Evolutionary conservation across 2,329 filamentous ascomycete genomes (phyloP), one percentile per base, ranked within the genome.

Genomic region (Aspergillus fructus): DNA sequence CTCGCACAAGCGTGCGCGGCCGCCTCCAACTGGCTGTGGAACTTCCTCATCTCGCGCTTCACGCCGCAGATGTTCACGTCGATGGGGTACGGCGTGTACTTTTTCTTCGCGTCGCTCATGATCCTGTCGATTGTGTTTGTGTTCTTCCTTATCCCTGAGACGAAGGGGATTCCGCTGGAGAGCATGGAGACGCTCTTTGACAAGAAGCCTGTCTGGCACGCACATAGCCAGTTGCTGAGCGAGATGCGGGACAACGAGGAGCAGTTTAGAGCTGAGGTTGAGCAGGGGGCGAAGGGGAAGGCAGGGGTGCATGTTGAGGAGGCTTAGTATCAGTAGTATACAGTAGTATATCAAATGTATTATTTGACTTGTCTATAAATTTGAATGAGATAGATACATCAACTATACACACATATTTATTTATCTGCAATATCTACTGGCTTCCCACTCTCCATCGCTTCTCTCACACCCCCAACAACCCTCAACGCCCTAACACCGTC

Each of bases 1-100:
- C 79, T 92, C 0, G 89, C 88, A 1, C 89, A 91, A 67, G 88
- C 89, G 13, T 89, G 83, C 34, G 89, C 89, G 0, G 67, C 73
- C 39, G 70, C 66, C 8, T 68, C 67, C 23, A 71, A 76, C 62
- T 72, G 71, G 74, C 61, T 75, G n/a, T 71, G 72, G 68, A 72
- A 72, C 59, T 73, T 75, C 64, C 66, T 71, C 55, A 62, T 76
- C 64, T 71, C 69, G 49, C 64, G 72, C 43, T 70, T 74, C 67
- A 76, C 74, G 0, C 74, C 74, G 37, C 74, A 77, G 60, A 77
- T 78, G 75, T 77, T 78, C 56, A 62, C 66, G n/a, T 59, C 59
- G 19, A 75, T 76, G 72, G 66, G 76, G 12, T 88, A 83, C 59
- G 86, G 85, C 33, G 84, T 87, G 0, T 88, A 87, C 71, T 83